These are phyloP conservation scores for Xylaria sp. DNA, from an alignment of 495 filamentous ascomycete genomes.

Conservation along the genomic window DNA sequence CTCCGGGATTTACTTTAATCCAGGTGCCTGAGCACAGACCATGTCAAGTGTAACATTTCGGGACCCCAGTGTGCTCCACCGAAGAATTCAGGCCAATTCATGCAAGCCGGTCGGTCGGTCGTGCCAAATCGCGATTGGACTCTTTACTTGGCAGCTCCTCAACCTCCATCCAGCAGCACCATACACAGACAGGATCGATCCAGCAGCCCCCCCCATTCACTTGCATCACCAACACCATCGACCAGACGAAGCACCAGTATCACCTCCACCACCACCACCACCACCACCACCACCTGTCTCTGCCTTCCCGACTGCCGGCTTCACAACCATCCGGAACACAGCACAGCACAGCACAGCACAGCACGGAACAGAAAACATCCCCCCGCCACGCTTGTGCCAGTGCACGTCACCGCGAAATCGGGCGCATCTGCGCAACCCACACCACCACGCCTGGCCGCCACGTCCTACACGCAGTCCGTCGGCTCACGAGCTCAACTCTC, in stretches of 20 bases:
- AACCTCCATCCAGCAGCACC: slow-evolving; percentile 10
- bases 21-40: slow-evolving; percentile 8
- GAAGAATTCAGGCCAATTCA: slow-evolving; percentile 9
- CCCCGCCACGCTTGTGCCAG: slow-evolving; percentile 14
- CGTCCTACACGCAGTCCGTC: slow-evolving; percentile 3
- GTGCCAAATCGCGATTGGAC: slow-evolving; percentile 28
- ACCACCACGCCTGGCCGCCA: slow-evolving; percentile 24
- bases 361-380: no score
- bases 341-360: neutral
- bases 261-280: slow-evolving; percentile 1
- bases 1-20: slow-evolving; percentile 22
- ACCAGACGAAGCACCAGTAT: neutral
- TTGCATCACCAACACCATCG: neutral
- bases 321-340: neutral
- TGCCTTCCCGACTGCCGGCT: neutral
- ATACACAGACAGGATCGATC: neutral
- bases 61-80: slow-evolving; percentile 8
- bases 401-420: slow-evolving; percentile 21
- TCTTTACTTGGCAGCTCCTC: slow-evolving; percentile 17
- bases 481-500: slow-evolving; percentile 18
- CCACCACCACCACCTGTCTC: neutral
- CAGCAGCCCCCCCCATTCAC: slow-evolving; percentile 2
- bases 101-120: slow-evolving; percentile 11
- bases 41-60: neutral
- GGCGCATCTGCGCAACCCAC: slow-evolving; percentile 29